These are phyloP conservation scores for Catunica adiposa DNA, from an alignment of 2,329 filamentous ascomycete species.

Conservation along the genomic window DNA sequence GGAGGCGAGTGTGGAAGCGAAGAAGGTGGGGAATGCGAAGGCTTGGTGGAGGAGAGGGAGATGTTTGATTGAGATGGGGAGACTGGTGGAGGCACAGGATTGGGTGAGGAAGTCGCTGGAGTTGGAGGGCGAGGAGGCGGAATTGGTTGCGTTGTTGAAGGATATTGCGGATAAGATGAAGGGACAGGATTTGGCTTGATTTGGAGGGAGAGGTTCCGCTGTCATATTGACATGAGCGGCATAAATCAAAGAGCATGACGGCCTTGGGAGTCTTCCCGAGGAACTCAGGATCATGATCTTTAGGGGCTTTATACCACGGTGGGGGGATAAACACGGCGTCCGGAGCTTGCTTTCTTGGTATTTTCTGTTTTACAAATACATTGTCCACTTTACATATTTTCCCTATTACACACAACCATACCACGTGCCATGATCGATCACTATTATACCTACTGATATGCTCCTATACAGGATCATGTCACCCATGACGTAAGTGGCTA, in stretches of 20 bases:
- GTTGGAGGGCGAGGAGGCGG: conserved; percentile 57
- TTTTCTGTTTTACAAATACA: not conserved
- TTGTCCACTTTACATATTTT: too few species aligned
- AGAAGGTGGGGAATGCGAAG: conserved; percentile 76
- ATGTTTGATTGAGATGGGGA: conserved; percentile 80
- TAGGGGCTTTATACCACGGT: not conserved
- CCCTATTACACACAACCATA: too few species aligned
- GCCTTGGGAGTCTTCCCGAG: too few species aligned
- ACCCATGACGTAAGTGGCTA: not conserved
- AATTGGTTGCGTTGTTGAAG: conserved; percentile 45
- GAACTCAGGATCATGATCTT: too few species aligned
- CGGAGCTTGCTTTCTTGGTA: not conserved
- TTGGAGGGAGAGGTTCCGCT: not conserved
- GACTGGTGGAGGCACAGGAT: conserved; percentile 63
- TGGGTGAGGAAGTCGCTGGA: conserved; percentile 67
- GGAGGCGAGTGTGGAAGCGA: conserved; percentile 73
- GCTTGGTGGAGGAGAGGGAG: conserved; percentile 81
- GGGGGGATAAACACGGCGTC: not conserved
- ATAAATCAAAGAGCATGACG: not conserved
- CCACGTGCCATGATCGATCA: not conserved
- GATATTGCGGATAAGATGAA: conserved; percentile 38
- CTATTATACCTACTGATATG: not conserved
- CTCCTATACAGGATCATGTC: not conserved
- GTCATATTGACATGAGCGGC: too few species aligned
- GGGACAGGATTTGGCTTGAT: conserved; percentile 19